phyloP scores from a whole-genome alignment of 2,329 filamentous ascomycete genomes.

The Rhynchosporium secalis region DNA sequence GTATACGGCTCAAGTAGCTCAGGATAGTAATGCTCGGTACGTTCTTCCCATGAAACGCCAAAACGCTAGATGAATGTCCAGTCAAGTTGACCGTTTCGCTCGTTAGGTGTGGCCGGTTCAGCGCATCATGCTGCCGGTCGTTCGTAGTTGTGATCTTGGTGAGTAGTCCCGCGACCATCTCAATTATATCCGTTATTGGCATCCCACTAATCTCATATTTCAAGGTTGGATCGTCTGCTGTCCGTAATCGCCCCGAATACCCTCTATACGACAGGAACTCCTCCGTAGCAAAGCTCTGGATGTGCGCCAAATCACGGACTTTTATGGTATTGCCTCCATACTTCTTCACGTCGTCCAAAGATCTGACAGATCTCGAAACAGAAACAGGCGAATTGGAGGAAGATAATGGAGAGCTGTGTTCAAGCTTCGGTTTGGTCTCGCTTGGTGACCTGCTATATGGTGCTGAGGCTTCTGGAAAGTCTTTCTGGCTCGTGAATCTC shows the following conservation, averaged over 20 bases:
- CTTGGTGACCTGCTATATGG: constrained; percentile 22
- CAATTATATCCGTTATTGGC: constrained; percentile 96
- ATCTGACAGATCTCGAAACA: constrained; percentile 35
- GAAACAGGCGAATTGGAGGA: constrained; percentile 28
- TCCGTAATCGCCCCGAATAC: constrained; percentile 51
- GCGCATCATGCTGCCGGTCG: constrained; percentile 86
- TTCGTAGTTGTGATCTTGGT: constrained; percentile 98
- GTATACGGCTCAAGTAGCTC: constrained; percentile 92
- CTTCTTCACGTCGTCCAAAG: constrained; percentile 42
- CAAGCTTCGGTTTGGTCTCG: constrained; percentile 17
- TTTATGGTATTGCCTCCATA: constrained; percentile 58
- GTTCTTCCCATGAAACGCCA: constrained; percentile 98
- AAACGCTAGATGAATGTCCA: constrained; percentile 69
- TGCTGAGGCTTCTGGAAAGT: constrained; percentile 23
- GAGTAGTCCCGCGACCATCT: constrained; percentile 95
- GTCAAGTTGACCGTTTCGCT: constrained; percentile 56
- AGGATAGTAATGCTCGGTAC: constrained; percentile 95
- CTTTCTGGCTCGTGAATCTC: constrained; percentile 36
- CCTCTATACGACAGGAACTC: constrained; percentile 63
- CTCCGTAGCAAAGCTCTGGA: constrained; percentile 82
- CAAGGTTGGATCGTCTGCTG: constrained; percentile 50
- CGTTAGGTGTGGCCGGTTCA: constrained; percentile 72
- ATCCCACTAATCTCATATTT: constrained; percentile 96
- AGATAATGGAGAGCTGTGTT: constrained; percentile 14
- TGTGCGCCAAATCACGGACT: constrained; percentile 85